Conservation (phyloP, 1,284 basidiomycete genomes). For the Apiotrichum laibachii region DNA sequence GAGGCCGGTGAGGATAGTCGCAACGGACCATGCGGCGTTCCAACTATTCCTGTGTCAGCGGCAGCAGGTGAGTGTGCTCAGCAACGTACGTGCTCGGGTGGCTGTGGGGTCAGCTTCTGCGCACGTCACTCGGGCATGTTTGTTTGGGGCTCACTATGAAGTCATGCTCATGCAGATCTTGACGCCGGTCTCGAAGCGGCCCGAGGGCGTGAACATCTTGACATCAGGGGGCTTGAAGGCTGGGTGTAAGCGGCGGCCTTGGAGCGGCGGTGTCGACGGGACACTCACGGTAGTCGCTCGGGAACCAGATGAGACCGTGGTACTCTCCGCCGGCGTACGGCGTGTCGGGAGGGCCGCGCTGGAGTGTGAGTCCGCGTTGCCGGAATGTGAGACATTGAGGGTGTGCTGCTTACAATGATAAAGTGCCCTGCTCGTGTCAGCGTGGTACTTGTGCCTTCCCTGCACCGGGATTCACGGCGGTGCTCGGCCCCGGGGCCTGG, state of each 20-base stretch:
- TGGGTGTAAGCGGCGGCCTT: slow-evolving; percentile 1
- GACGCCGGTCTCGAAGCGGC: slow-evolving; percentile 85
- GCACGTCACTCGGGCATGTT: neutral
- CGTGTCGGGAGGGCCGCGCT: slow-evolving; percentile 91
- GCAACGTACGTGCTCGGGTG: slow-evolving; percentile 45
- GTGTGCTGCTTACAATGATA: slow-evolving; percentile 64
- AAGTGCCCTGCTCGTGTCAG: slow-evolving; percentile 68
- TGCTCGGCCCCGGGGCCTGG: no score
- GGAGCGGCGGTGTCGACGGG: neutral
- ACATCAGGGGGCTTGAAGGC: slow-evolving; percentile 94
- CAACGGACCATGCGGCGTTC: slow-evolving; percentile 51
- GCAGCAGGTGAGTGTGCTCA: slow-evolving; percentile 2
- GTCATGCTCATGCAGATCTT: slow-evolving; percentile 98
- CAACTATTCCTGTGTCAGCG: slow-evolving; percentile 29
- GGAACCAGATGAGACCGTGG: slow-evolving; percentile 71
- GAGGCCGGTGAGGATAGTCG: slow-evolving; percentile 79
- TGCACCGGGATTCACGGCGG: no score
- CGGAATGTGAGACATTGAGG: neutral
- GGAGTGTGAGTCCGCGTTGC: slow-evolving; percentile 19
- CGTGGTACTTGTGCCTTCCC: slow-evolving; percentile 65
- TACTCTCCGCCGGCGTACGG: slow-evolving; percentile 91
- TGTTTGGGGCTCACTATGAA: slow-evolving; percentile 65
- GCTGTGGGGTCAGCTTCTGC: slow-evolving; percentile 29
- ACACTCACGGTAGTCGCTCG: slow-evolving; percentile 74
- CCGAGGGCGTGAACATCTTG: slow-evolving; percentile 95